Conservation (phyloP, 1,284 basidiomycete genomes). For the Afroboletus lepidellus region DNA sequence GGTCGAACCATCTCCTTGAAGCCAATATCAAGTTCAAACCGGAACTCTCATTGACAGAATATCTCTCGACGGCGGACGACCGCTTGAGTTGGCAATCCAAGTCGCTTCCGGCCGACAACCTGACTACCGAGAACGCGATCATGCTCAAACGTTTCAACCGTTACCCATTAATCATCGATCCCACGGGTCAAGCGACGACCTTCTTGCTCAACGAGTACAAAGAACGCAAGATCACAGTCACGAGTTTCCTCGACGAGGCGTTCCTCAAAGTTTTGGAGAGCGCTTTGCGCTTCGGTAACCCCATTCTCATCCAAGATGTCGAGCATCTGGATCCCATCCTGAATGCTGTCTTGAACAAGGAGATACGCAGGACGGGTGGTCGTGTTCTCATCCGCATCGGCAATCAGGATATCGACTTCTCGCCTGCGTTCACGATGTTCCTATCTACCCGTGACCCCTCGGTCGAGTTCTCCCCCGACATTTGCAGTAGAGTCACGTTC, state of each 20-base stretch:
- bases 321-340: slow-evolving; percentile 98
- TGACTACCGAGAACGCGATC: slow-evolving; percentile 98
- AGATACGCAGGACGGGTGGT: slow-evolving; percentile 93
- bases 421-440: slow-evolving; percentile 99
- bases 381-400: slow-evolving; percentile 97
- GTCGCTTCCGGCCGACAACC: slow-evolving; percentile 89
- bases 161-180: slow-evolving; percentile 97
- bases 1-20: slow-evolving; percentile 85
- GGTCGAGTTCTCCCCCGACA: slow-evolving; percentile 96
- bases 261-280: slow-evolving; percentile 99
- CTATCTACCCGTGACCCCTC: slow-evolving; percentile 96
- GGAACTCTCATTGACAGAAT: slow-evolving; percentile 92
- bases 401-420: slow-evolving; percentile 99
- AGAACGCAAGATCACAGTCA: slow-evolving; percentile 95
- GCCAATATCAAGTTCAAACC: slow-evolving; percentile 93
- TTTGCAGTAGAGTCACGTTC: slow-evolving; percentile 98
- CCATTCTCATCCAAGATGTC: slow-evolving; percentile 95
- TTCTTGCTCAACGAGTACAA: slow-evolving; percentile 96
- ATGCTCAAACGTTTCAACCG: slow-evolving; percentile 99
- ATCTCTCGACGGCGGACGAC: slow-evolving; percentile 96
- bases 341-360: slow-evolving; percentile 96
- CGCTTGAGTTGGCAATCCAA: slow-evolving; percentile 95
- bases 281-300: slow-evolving; percentile 98
- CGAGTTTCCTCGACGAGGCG: slow-evolving; percentile 97
- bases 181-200: slow-evolving; percentile 95